Conservation (phyloP, 2,329 filamentous ascomycete genomes). For the Pyrenochaeta sp. region DNA sequence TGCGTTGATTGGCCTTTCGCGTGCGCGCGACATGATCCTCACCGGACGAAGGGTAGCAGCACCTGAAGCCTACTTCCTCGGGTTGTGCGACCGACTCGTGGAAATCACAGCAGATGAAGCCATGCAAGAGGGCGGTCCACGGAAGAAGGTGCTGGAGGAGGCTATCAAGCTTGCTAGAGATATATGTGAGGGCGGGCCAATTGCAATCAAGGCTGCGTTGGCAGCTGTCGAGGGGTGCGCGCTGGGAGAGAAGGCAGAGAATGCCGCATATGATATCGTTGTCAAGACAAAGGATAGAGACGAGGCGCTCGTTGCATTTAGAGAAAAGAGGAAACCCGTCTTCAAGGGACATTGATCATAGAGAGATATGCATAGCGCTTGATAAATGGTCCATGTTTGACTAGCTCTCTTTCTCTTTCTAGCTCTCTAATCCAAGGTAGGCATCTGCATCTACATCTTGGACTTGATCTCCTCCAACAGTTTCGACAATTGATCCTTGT, state of each 20-base stretch:
- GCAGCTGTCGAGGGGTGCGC: slow-evolving; percentile 75
- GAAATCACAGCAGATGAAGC: slow-evolving; percentile 72
- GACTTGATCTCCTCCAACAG: slow-evolving; percentile 84
- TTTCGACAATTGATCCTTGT: slow-evolving; percentile 84
- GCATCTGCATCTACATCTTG: slow-evolving; percentile 72
- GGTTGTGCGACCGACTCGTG: slow-evolving; percentile 87
- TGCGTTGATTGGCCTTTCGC: slow-evolving; percentile 76
- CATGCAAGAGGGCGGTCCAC: slow-evolving; percentile 60
- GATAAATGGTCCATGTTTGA: neutral
- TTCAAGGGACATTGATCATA: slow-evolving; percentile 62
- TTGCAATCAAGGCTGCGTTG: slow-evolving; percentile 81
- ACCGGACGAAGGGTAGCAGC: slow-evolving; percentile 86
- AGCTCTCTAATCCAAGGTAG: neutral
- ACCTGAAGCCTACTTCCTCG: slow-evolving; percentile 88
- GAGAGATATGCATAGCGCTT: neutral
- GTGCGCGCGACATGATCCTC: slow-evolving; percentile 88
- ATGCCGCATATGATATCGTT: slow-evolving; percentile 83
- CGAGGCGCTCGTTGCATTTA: slow-evolving; percentile 88
- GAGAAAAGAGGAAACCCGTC: slow-evolving; percentile 74
- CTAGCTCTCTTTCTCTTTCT: neutral
- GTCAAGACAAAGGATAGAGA: slow-evolving; percentile 84
- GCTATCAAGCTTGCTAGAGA: slow-evolving; percentile 80
- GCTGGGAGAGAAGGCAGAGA: slow-evolving; percentile 77
- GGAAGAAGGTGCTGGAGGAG: slow-evolving; percentile 74
- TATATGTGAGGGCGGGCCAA: slow-evolving; percentile 88